Evolutionary conservation across 805 yeast genomes (phyloP), one percentile per base, ranked within the genome.

Genomic region (Lipomyces kockii): DNA sequence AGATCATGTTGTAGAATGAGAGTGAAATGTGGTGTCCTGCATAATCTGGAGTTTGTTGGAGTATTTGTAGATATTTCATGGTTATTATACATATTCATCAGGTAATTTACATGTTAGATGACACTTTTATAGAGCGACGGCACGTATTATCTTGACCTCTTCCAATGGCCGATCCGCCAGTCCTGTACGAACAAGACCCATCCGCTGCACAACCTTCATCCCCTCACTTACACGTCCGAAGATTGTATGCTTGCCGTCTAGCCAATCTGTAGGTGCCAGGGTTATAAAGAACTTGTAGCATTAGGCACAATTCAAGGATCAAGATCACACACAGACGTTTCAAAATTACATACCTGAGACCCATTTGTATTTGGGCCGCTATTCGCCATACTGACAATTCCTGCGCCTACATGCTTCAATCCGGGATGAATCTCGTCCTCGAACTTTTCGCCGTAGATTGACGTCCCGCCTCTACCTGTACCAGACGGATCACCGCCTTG

Each of bases 311-410:
- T n/a, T 56, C 22, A 56, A 22, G 29, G 29, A 27, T 27, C 14
- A 29, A 4, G 39, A 11, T 6, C 6, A 3, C 3, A 3, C 3
- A 27, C 6, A 12, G 22, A 20, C 2, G 14, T 3, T n/a, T 17
- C 22, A 17, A 8, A 3, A 7, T 17, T 14, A 58, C 63, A n/a
- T 53, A 71, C 73, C 69, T 72, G 74, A 17, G 96, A 90, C 29
- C 97, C 97, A 78, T 91, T 91, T 79, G 97, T 90, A 86, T 90
- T 89, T 79, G 95, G 95, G 72, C 97, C 97, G 68, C 94, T 90
- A 74, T 91, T 92, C 71, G 97, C 97, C 97, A 91, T 92, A 58
- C 95, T 88, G 76, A 91, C 81, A 73, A 90, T 83, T 77, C 96
- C 96, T 69, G 94, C 90, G 78, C 85, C 89, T 79, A 84, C 85